phyloP scores from a whole-genome alignment of 2,329 filamentous ascomycete species.

The Septoria petroselini region DNA sequence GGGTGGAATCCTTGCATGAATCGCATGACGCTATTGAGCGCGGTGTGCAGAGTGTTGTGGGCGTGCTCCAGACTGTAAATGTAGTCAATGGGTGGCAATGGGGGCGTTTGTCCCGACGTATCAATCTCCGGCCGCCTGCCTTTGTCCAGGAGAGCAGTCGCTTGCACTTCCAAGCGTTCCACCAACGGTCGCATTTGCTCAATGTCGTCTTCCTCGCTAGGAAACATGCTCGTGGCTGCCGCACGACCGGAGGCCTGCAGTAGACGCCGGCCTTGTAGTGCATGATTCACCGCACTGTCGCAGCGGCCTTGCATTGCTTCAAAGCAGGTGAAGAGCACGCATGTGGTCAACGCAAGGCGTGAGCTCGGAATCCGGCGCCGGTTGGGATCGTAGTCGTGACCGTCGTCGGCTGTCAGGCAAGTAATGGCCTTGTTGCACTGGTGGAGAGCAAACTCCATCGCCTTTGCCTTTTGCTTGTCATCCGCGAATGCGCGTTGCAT shows the following conservation, averaged over 20 bases:
- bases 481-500: slow-evolving; percentile 35
- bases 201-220: slow-evolving; percentile 32
- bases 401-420: slow-evolving; percentile 31
- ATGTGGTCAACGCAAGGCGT: slow-evolving; percentile 33
- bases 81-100: slow-evolving; percentile 30
- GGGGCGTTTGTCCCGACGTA: slow-evolving; percentile 28
- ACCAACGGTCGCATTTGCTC: slow-evolving; percentile 36
- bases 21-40: slow-evolving; percentile 37
- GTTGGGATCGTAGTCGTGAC: slow-evolving; percentile 18
- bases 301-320: slow-evolving; percentile 38
- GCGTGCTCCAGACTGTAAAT: slow-evolving; percentile 36
- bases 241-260: slow-evolving; percentile 29
- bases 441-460: slow-evolving; percentile 36
- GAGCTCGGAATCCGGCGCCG: slow-evolving; percentile 27
- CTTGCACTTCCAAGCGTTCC: slow-evolving; percentile 36
- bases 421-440: slow-evolving; percentile 37
- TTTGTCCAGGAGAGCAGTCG: slow-evolving; percentile 35
- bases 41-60: slow-evolving; percentile 35
- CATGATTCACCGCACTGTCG: slow-evolving; percentile 37
- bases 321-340: slow-evolving; percentile 38
- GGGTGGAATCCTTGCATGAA: slow-evolving; percentile 36
- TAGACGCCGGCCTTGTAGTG: slow-evolving; percentile 33
- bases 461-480: slow-evolving; percentile 33
- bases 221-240: slow-evolving; percentile 25
- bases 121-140: slow-evolving; percentile 31